phyloP scores from a whole-genome alignment of 257 asterid species.

The Leptodermis oblonga region DNA sequence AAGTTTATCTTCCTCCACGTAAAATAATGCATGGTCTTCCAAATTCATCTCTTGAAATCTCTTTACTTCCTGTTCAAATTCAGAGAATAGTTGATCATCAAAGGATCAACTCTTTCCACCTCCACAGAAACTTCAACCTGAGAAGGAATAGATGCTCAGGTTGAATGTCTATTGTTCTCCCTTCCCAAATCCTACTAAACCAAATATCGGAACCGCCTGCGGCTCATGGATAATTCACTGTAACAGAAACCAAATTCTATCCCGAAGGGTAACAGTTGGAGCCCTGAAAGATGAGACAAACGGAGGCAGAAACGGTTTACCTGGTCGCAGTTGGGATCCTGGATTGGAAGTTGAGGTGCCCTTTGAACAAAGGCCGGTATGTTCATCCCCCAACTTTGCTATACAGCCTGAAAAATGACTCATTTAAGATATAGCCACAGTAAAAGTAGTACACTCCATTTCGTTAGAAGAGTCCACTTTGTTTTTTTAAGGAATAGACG shows the following conservation, averaged over 20 bases:
- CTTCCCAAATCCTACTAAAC: constrained; percentile 30
- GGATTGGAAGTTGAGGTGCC: constrained; percentile 86
- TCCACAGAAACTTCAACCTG: neutral
- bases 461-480: too few relatives aligned
- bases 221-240: constrained; percentile 31
- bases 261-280: constrained; percentile 32
- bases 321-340: constrained; percentile 79
- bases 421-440: too few relatives aligned
- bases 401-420: neutral
- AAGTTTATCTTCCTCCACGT: constrained; percentile 42
- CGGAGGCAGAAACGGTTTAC: constrained; percentile 49
- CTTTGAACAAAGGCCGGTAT: constrained; percentile 84
- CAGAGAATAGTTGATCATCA: neutral
- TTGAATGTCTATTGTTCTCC: constrained; percentile 34
- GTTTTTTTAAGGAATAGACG: too few relatives aligned
- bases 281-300: constrained; percentile 71
- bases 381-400: constrained; percentile 12
- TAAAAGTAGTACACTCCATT: too few relatives aligned
- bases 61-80: constrained; percentile 16
- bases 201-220: constrained; percentile 22
- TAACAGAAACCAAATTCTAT: constrained; percentile 20
- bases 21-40: constrained; percentile 35
- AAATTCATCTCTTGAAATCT: neutral
- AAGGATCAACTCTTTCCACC: neutral
- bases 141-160: constrained; percentile 37